These are phyloP conservation scores for Pleurotus pulmonarius DNA, from an alignment of 768 basidiomycete genomes.

Conservation along the genomic window DNA sequence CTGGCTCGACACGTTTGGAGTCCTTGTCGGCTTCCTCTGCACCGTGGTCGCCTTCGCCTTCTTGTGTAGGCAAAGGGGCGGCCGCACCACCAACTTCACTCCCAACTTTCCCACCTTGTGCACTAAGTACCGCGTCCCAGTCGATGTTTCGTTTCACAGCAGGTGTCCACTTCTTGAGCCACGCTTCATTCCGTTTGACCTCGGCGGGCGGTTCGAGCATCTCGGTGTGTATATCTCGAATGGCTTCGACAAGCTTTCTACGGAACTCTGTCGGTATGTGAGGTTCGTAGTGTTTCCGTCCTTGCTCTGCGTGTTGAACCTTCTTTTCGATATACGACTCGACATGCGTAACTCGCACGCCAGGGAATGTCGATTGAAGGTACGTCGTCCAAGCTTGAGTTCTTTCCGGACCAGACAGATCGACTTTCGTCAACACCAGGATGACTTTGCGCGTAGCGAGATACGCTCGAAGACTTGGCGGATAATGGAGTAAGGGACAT, in stretches of 20 bases:
- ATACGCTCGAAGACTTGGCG: slow-evolving; percentile 70
- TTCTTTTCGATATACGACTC: slow-evolving; percentile 68
- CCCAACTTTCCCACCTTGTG: slow-evolving; percentile 41
- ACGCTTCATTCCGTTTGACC: slow-evolving; percentile 33
- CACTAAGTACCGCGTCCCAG: slow-evolving; percentile 63
- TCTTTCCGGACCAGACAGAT: slow-evolving; percentile 70
- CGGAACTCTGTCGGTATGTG: slow-evolving; percentile 66
- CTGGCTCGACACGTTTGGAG: slow-evolving; percentile 34
- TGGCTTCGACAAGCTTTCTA: slow-evolving; percentile 56
- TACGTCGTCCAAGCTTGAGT: slow-evolving; percentile 64
- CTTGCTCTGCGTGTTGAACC: slow-evolving; percentile 36
- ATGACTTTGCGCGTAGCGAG: slow-evolving; percentile 54
- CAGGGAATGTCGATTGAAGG: slow-evolving; percentile 51
- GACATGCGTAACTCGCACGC: slow-evolving; percentile 63
- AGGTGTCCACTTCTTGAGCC: slow-evolving; percentile 61
- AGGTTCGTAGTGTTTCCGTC: slow-evolving; percentile 51
- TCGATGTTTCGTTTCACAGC: slow-evolving; percentile 62
- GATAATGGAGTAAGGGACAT: slow-evolving; percentile 84
- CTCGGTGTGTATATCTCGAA: slow-evolving; percentile 62
- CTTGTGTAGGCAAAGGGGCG: slow-evolving; percentile 22
- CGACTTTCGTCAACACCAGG: slow-evolving; percentile 84
- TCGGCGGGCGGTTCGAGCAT: slow-evolving; percentile 66
- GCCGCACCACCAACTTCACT: slow-evolving; percentile 38
- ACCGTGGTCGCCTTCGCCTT: slow-evolving; percentile 14
- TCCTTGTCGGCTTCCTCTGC: slow-evolving; percentile 7